Base-by-base conservation (phyloP, 2,329 filamentous ascomycete species). In the Penicillium sp. region DNA sequence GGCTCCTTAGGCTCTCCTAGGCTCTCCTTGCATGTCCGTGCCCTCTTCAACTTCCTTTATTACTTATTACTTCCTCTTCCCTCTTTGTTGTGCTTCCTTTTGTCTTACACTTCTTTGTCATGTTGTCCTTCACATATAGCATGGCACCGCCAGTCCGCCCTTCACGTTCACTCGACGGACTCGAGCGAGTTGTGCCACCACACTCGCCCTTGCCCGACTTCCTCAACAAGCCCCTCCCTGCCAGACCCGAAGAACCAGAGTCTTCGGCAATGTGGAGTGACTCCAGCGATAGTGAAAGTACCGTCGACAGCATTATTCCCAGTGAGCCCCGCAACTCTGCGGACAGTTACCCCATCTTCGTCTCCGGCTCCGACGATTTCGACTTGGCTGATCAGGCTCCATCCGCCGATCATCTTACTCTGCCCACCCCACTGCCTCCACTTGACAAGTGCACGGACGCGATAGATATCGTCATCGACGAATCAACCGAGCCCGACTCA, bases 141-240 rank as follows among this genome's bases (percentile, higher is more conserved):
- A 64, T 62, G 48, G 59, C 69, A 29, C 71, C 71, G 7, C 72
- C 71, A 21, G 60, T 72, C 21, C 65, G 65, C 40, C 67, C 67
- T 2, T 72, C 69, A 22, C 66, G 62, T 34, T 74, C 72, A 8
- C 63, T 74, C 8, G 69, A 73, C 58, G 72, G 72, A 9, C 57
- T 75, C 24, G 72, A 75, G 47, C 63, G 63, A 51, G 71, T 72
- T 6, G 58, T 75, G 9, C 71, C 70, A 22, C 72, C 72, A 9
- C 56, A 48, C 8, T 40, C 59, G 13, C 50, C 48, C 5, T 47
- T 58, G 40, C 40, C 48, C 36, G 55, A 61, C 8, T 62, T 61
- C 39, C 58, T 69, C 45, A 64, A 68, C 45, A 73, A 71, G 52
- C 68, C 70, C 2, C 65, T 72, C 13, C 70, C 66, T 36, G 58